Conservation (phyloP, 495 filamentous ascomycete genomes). For the Cairneyella variabilis region DNA sequence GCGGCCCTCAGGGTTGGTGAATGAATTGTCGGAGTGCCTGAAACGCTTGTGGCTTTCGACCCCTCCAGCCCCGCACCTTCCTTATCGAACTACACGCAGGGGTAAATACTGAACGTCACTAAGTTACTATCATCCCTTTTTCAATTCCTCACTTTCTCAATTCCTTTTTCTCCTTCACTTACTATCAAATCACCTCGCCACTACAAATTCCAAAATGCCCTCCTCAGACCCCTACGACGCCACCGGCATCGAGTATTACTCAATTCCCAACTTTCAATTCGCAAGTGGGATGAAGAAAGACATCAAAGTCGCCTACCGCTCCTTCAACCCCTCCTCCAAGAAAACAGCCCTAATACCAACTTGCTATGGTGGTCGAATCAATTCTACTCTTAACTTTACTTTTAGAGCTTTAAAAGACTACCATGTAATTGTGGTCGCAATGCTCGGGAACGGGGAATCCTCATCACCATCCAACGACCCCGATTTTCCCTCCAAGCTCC, state of each 20-base stretch:
- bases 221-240: slow-evolving; percentile 3
- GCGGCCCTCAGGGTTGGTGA: no score
- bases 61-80: no score
- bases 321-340: slow-evolving; percentile 33
- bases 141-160: no score
- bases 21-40: no score
- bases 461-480: slow-evolving; percentile 33
- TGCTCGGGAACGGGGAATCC: slow-evolving; percentile 37
- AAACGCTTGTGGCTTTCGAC: no score
- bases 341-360: slow-evolving; percentile 43
- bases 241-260: slow-evolving; percentile 29
- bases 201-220: slow-evolving; percentile 12
- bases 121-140: no score
- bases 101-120: no score
- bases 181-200: no score
- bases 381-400: slow-evolving; percentile 37
- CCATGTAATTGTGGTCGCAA: slow-evolving; percentile 35
- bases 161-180: no score
- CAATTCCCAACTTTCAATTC: slow-evolving; percentile 38
- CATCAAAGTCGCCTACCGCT: slow-evolving; percentile 40
- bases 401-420: slow-evolving; percentile 27
- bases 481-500: slow-evolving; percentile 22
- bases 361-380: slow-evolving; percentile 44
- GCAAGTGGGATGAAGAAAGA: slow-evolving; percentile 28
- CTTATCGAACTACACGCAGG: no score